phyloP scores from a whole-genome alignment of 1,284 basidiomycete species.

The Cutaneotrichosporon sp. region DNA sequence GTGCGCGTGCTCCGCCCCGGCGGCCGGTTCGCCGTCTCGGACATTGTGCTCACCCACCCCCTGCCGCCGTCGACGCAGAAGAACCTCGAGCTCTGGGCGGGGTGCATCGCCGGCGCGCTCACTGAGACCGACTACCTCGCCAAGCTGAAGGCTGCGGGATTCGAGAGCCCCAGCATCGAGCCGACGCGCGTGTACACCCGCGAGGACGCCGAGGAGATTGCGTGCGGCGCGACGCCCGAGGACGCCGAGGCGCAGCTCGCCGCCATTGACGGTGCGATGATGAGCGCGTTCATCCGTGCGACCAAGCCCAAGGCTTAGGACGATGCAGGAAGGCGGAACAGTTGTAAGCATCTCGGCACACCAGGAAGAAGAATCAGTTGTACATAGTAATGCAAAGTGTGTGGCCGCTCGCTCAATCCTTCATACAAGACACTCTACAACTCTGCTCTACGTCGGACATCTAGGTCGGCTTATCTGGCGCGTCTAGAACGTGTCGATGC shows the following conservation, averaged over 20 bases:
- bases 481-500: slow-evolving; percentile 5
- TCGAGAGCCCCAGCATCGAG: slow-evolving; percentile 18
- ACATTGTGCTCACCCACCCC: slow-evolving; percentile 27
- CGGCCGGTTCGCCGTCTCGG: slow-evolving; percentile 81
- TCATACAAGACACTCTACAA: no score
- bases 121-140: slow-evolving; percentile 19
- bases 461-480: no score
- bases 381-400: no score
- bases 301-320: slow-evolving; percentile 1
- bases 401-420: no score
- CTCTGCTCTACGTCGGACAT: no score
- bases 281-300: slow-evolving; percentile 9
- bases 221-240: slow-evolving; percentile 7
- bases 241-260: slow-evolving; percentile 11
- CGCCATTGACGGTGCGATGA: slow-evolving; percentile 2
- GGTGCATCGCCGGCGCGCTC: slow-evolving; percentile 26
- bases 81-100: slow-evolving; percentile 26
- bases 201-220: slow-evolving; percentile 24
- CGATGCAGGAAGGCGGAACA: no score
- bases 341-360: no score
- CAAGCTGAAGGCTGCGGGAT: slow-evolving; percentile 20
- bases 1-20: slow-evolving; percentile 96
- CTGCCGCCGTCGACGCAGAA: slow-evolving; percentile 11
- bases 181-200: slow-evolving; percentile 22
- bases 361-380: no score